Base-by-base conservation (phyloP, 352 stramenopile species). In the Phytophthora aleatoria region DNA sequence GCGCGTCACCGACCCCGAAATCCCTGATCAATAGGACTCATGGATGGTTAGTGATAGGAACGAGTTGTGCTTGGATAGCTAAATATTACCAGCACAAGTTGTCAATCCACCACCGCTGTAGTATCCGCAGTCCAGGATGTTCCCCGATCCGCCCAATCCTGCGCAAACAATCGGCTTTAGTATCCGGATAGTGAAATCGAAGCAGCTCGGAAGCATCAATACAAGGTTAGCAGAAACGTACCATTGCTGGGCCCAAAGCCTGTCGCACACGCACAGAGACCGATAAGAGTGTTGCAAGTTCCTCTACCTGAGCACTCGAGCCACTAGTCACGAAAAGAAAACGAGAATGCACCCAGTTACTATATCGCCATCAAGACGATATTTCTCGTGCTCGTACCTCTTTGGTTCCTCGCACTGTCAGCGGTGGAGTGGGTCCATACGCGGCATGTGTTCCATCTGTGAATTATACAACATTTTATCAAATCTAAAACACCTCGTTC, bases 191-290 rank as follows among this genome's bases (percentile, higher is more conserved):
- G 8, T 36, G 38, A 31, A 51, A 11, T 49, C 10, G 10, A 43
- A 47, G 20, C 20, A 20, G 20, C 20, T 20, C 20, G 20, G 20
- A 20, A 20, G 15, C 24, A 33, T 24, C 6, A 24, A 66, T 26
- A 30, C 7, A 24, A 56, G 12, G n/a, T 15, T 11, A 45, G 20
- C 20, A 20, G 1, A 28, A 33, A 59, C 42, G 9, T 55, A 91
- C 84, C 85, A 50, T 93, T 64, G 39, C 85, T 91, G 5, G 76
- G 58, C 1, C 73, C 79, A 43, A 87, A 93, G 26, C 62, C 76
- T 1, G 68, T 3, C 38, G 73, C 63, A 24, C 85, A 93, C 1
- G 58, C 13, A 60, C 85, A 93, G 5, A 81, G 33, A 10, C 83
- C 83, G 6, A 61, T 74, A 30, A 76, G 63, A 0, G 71, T 69